phyloP scores from a whole-genome alignment of 495 filamentous ascomycete genomes.

The Darksidea phi region DNA sequence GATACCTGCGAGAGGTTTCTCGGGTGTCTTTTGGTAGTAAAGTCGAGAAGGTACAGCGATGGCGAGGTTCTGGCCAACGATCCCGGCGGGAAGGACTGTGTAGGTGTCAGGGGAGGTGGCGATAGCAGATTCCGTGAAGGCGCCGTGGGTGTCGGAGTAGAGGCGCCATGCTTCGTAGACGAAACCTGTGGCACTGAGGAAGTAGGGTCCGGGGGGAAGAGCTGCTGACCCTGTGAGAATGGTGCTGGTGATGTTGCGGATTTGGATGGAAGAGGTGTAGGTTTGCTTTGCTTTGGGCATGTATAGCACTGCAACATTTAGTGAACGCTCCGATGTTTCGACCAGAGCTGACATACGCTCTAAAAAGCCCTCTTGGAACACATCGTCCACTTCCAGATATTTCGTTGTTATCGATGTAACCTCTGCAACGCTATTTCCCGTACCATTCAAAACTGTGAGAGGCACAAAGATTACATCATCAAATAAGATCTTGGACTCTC shows the following conservation, averaged over 20 bases:
- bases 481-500: conserved; percentile 7
- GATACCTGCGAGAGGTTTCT: conserved; percentile 43
- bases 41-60: conserved; percentile 56
- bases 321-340: neutral
- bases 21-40: conserved; percentile 45
- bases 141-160: conserved; percentile 50
- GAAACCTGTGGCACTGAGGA: conserved; percentile 42
- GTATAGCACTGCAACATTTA: conserved; percentile 4
- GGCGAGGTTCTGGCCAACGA: conserved; percentile 44
- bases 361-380: conserved; percentile 39
- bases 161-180: conserved; percentile 51
- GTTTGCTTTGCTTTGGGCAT: neutral
- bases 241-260: conserved; percentile 7
- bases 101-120: conserved; percentile 39
- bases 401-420: conserved; percentile 8
- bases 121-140: conserved; percentile 48
- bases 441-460: conserved; percentile 35
- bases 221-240: conserved; percentile 2
- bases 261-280: conserved; percentile 3
- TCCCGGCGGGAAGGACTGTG: conserved; percentile 47
- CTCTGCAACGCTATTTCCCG: conserved; percentile 19
- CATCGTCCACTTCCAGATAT: conserved; percentile 34
- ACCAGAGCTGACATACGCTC: conserved; percentile 22
- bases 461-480: conserved; percentile 30
- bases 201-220: conserved; percentile 48